Evolutionary conservation across 768 basidiomycete genomes (phyloP).

Genomic region (Kwoniella heveanensis): DNA sequence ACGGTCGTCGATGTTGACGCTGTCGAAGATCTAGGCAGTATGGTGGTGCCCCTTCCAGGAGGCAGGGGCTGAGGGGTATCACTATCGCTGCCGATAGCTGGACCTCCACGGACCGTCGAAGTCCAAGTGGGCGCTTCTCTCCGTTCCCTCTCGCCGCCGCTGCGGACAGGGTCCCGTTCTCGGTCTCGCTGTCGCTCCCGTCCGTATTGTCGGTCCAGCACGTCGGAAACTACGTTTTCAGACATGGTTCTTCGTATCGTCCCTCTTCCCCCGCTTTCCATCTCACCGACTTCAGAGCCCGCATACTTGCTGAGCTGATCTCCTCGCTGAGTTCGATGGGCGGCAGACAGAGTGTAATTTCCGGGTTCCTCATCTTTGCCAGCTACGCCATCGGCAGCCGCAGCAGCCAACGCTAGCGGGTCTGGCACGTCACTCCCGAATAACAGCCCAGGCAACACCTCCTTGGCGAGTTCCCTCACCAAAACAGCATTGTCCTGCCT

Average conservation of each 20-base stretch:
- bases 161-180: no score
- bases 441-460: constrained; percentile 46
- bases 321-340: no score
- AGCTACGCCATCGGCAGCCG: background rate
- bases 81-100: background rate
- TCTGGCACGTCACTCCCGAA: constrained; percentile 28
- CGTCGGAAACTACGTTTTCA: constrained; percentile 12
- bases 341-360: background rate
- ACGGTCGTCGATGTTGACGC: background rate
- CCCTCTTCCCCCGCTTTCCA: background rate
- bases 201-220: background rate
- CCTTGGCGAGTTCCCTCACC: constrained; percentile 67
- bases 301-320: no score
- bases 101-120: background rate
- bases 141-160: background rate
- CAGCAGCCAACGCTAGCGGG: constrained; percentile 2
- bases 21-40: background rate
- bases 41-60: background rate
- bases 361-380: no score
- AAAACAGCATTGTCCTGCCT: constrained; percentile 86
- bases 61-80: background rate
- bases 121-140: background rate
- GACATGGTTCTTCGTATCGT: constrained; percentile 21
- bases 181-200: background rate
- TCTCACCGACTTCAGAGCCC: no score